Conservation (phyloP, 169 alveolate genomes). For the Plasmodium yoelii region DNA sequence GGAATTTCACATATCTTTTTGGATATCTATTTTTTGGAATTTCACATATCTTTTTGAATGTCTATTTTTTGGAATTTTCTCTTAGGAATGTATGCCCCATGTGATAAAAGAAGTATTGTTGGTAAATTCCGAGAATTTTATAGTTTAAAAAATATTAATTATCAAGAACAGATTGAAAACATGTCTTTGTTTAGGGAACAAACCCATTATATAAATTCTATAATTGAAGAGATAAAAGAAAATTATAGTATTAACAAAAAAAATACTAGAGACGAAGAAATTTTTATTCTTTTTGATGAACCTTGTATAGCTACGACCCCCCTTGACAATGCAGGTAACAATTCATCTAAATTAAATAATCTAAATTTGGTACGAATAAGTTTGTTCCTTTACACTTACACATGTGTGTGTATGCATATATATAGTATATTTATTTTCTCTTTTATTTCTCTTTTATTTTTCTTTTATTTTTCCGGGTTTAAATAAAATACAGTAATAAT, state of each 20-base stretch:
- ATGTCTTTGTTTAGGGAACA: slow-evolving; percentile 77
- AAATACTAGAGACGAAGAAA: slow-evolving; percentile 26
- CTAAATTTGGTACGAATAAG: neutral
- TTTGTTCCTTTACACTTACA: neutral
- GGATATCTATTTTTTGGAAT: neutral
- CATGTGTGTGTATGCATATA: neutral
- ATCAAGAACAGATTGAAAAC: slow-evolving; percentile 74
- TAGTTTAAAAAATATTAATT: slow-evolving; percentile 71
- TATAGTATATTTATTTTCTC: neutral
- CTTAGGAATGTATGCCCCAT: slow-evolving; percentile 73
- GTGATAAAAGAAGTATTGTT: slow-evolving; percentile 57
- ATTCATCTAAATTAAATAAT: no score
- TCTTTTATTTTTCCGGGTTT: neutral
- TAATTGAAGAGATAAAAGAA: slow-evolving; percentile 74
- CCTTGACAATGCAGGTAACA: slow-evolving; percentile 68
- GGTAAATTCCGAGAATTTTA: slow-evolving; percentile 72
- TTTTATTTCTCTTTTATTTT: neutral
- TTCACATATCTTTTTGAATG: neutral
- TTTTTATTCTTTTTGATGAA: slow-evolving; percentile 71
- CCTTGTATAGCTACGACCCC: slow-evolving; percentile 77
- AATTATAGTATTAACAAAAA: slow-evolving; percentile 23
- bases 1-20: no score
- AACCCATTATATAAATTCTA: slow-evolving; percentile 58
- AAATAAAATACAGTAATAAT: slow-evolving; percentile 32
- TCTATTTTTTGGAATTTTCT: neutral